Conservation (phyloP, 768 basidiomycete species). For the Cyathus striatus region DNA sequence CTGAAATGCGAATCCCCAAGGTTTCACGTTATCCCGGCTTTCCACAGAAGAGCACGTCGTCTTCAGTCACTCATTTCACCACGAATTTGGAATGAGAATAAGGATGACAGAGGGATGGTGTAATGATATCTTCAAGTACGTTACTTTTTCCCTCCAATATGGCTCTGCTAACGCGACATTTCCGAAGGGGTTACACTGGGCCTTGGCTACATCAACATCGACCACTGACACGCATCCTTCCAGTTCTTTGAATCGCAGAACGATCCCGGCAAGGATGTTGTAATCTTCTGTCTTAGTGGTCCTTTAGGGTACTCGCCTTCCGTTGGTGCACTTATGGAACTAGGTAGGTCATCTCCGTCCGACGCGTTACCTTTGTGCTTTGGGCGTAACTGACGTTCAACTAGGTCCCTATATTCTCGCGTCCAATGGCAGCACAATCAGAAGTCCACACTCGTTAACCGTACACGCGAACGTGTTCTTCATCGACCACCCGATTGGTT, state of each 20-base stretch:
- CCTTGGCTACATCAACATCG: too few relatives aligned
- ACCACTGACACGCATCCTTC: too few relatives aligned
- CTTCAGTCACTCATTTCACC: too few relatives aligned
- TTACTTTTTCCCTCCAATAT: background rate
- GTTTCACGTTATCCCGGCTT: too few relatives aligned
- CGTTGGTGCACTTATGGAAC: constrained; percentile 70
- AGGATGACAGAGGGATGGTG: too few relatives aligned
- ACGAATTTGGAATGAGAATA: too few relatives aligned
- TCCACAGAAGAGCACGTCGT: too few relatives aligned
- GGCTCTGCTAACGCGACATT: background rate
- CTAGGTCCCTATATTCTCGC: constrained; percentile 66
- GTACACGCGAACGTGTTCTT: constrained; percentile 60
- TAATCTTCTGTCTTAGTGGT: constrained; percentile 53
- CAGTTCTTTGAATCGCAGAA: too few relatives aligned
- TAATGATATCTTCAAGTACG: constrained; percentile 1
- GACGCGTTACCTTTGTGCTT: too few relatives aligned
- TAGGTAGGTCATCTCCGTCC: constrained; percentile 37
- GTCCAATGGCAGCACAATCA: constrained; percentile 41
- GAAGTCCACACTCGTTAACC: constrained; percentile 64
- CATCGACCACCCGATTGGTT: constrained; percentile 58
- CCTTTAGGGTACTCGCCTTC: constrained; percentile 41
- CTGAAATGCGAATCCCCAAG: too few relatives aligned
- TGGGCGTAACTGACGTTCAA: background rate
- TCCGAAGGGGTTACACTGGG: constrained; percentile 63
- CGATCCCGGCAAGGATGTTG: constrained; percentile 59